These are phyloP conservation scores for Trichosporon sp. DNA, from an alignment of 1,284 basidiomycete genomes.

Conservation along the genomic window DNA sequence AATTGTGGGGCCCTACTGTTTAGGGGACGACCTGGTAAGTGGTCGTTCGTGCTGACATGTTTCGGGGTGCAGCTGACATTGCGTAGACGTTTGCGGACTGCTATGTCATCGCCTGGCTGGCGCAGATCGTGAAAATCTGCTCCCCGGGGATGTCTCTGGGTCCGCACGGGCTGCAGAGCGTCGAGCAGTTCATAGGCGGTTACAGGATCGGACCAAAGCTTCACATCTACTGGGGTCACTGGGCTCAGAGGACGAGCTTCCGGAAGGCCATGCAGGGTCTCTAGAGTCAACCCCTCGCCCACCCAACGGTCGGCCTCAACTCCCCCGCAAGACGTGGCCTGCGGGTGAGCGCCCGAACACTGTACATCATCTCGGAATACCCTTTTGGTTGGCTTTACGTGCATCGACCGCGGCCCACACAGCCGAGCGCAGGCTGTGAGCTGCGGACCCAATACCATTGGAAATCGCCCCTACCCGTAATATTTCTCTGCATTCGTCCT, in stretches of 20 bases:
- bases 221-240: constrained; percentile 59
- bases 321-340: too few relatives aligned
- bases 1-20: constrained; percentile 64
- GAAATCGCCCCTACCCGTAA: not conserved
- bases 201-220: constrained; percentile 43
- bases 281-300: not conserved
- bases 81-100: constrained; percentile 68
- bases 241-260: constrained; percentile 64
- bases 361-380: not conserved
- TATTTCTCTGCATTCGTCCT: not conserved
- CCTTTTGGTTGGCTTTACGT: not conserved
- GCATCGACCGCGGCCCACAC: too few relatives aligned
- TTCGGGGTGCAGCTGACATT: not conserved
- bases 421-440: not conserved
- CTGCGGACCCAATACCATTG: not conserved
- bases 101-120: constrained; percentile 72
- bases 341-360: not conserved
- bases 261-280: not conserved
- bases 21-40: constrained; percentile 57
- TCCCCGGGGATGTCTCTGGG: constrained; percentile 39
- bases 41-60: not conserved
- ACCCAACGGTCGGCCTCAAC: not conserved
- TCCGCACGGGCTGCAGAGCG: constrained; percentile 49
- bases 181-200: constrained; percentile 37
- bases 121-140: constrained; percentile 59